phyloP scores from a whole-genome alignment of 2,329 filamentous ascomycete genomes.

The Seiridium cupressi region DNA sequence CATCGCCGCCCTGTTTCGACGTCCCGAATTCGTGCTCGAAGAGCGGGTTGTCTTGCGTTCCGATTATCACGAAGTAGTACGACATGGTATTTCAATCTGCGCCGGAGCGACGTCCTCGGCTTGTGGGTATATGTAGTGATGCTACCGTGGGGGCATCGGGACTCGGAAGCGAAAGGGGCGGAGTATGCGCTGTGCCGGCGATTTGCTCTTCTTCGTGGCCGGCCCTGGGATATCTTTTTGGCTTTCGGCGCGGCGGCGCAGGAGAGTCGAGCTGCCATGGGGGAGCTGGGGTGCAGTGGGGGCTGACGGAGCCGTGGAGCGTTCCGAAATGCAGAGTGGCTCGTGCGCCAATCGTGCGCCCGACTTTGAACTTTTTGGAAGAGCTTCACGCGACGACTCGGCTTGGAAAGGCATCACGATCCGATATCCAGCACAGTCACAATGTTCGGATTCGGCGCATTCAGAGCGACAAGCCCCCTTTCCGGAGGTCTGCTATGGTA shows the following conservation, averaged over 20 bases:
- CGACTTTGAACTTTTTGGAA: constrained; percentile 8
- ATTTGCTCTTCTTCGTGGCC: too few species aligned
- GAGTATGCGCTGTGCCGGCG: too few species aligned
- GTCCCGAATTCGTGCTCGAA: constrained; percentile 98
- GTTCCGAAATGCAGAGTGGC: constrained; percentile 1
- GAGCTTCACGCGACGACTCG: neutral
- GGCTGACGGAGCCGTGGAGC: neutral
- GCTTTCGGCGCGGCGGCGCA: too few species aligned
- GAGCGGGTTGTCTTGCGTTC: constrained; percentile 90
- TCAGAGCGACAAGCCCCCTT: constrained; percentile 75
- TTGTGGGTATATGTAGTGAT: neutral
- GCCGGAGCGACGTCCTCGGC: neutral
- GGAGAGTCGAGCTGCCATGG: too few species aligned
- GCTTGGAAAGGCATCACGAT: neutral
- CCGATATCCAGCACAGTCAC: too few species aligned
- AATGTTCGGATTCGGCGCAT: constrained; percentile 85
- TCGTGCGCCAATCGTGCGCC: neutral
- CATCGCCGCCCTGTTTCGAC: constrained; percentile 93
- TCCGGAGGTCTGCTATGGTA: constrained; percentile 83
- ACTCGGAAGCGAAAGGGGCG: too few species aligned
- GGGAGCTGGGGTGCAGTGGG: too few species aligned
- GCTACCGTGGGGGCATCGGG: too few species aligned
- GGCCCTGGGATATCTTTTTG: too few species aligned
- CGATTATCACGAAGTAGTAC: constrained; percentile 97
- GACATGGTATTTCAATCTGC: constrained; percentile 61